phyloP scores from a whole-genome alignment of 768 basidiomycete species.

The Hericium erinaceus region DNA sequence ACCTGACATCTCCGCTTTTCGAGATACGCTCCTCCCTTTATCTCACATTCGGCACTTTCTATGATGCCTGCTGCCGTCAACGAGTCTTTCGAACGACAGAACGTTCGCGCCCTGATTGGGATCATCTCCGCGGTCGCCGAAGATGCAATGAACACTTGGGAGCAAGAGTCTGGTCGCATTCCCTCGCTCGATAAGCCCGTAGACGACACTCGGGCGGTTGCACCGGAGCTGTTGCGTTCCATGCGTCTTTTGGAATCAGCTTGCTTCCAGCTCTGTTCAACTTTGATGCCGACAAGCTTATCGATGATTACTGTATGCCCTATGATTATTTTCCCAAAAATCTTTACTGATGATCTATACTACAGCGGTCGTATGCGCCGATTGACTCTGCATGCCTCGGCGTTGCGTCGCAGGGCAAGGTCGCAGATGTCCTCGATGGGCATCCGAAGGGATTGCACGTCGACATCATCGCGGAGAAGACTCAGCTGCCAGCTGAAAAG shows the following conservation, averaged over 20 bases:
- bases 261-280: not conserved
- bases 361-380: not conserved
- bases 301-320: not conserved
- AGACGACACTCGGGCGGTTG: not conserved
- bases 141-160: not conserved
- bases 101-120: not conserved
- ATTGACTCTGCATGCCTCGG: not conserved
- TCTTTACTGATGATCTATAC: not conserved
- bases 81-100: no score
- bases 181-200: not conserved
- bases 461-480: not conserved
- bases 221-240: not conserved
- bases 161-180: not conserved
- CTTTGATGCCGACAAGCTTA: not conserved
- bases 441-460: not conserved
- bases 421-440: not conserved
- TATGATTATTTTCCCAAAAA: not conserved
- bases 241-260: not conserved
- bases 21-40: no score
- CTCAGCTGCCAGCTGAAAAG: not conserved
- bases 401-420: not conserved
- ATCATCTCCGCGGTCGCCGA: not conserved
- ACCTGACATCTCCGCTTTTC: no score
- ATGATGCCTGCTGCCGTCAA: no score
- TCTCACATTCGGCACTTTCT: no score